Evolutionary conservation across 768 basidiomycete genomes (phyloP).

Genomic region (Mycena latifolia): DNA sequence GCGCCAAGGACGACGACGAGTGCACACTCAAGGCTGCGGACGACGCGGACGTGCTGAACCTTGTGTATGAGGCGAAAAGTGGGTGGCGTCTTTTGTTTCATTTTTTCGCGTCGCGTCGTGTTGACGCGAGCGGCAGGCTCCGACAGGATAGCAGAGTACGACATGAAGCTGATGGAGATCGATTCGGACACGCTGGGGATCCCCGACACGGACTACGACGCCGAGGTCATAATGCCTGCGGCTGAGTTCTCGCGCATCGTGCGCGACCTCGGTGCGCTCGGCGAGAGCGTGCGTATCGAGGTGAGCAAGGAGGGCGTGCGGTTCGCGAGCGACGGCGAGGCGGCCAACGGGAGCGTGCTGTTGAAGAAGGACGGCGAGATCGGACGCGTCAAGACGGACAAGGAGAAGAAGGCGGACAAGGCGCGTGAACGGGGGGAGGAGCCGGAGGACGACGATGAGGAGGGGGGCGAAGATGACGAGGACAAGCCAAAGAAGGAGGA

Average conservation of each 20-base stretch:
- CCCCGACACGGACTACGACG: conserved; percentile 98
- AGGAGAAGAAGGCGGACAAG: conserved; percentile 46
- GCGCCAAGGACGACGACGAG: conserved; percentile 95
- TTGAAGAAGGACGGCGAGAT: conserved; percentile 79
- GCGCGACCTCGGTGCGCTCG: conserved; percentile 88
- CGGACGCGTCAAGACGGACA: conserved; percentile 58
- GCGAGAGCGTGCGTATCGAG: conserved; percentile 96
- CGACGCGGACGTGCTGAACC: conserved; percentile 88
- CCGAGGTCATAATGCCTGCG: conserved; percentile 88
- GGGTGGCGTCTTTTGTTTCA: conserved; percentile 42
- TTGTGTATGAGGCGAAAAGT: conserved; percentile 94
- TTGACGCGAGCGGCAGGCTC: conserved; percentile 63
- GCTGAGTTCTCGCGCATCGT: conserved; percentile 93
- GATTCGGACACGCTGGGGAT: conserved; percentile 95
- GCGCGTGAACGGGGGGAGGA: conserved; percentile 39
- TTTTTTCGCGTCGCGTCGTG: conserved; percentile 9
- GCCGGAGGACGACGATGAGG: conserved; percentile 53
- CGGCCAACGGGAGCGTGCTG: conserved; percentile 90
- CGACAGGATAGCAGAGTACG: conserved; percentile 97
- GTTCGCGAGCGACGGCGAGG: conserved; percentile 94
- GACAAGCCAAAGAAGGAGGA: conserved; percentile 55
- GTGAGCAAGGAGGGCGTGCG: conserved; percentile 96
- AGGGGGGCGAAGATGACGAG: conserved; percentile 49
- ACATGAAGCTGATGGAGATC: conserved; percentile 99
- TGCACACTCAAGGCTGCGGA: conserved; percentile 93